phyloP scores from a whole-genome alignment of 2,329 filamentous ascomycete species.

The Tothia fuscella region DNA sequence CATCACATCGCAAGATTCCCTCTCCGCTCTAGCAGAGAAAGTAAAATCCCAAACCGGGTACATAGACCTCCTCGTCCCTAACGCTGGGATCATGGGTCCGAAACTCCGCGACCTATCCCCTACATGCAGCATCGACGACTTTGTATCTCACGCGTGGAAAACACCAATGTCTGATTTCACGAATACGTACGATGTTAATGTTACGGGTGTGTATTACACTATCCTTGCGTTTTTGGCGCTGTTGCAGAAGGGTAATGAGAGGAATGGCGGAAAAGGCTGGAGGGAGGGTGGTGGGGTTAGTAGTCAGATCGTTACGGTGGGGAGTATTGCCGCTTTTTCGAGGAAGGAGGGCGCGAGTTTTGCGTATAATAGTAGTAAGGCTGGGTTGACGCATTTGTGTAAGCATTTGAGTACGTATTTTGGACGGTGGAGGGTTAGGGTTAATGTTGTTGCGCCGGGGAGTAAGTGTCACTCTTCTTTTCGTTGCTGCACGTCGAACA shows the following conservation, averaged over 20 bases:
- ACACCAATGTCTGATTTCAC: slow-evolving; percentile 9
- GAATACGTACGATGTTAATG: slow-evolving; percentile 19
- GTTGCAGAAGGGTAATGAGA: slow-evolving; percentile 30
- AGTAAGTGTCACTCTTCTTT: slow-evolving; percentile 15
- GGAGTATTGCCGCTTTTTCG: slow-evolving; percentile 16
- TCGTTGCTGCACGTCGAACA: not conserved
- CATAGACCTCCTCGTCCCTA: slow-evolving; percentile 41
- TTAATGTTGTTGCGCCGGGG: slow-evolving; percentile 36
- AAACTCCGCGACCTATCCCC: not conserved
- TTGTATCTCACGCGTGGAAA: slow-evolving; percentile 5
- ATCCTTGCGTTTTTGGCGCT: slow-evolving; percentile 29
- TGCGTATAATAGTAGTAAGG: slow-evolving; percentile 34
- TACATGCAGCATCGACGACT: slow-evolving; percentile 6
- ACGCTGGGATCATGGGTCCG: slow-evolving; percentile 28
- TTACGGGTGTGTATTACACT: slow-evolving; percentile 28
- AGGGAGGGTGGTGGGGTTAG: slow-evolving; percentile 1
- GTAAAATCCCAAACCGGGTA: slow-evolving; percentile 32
- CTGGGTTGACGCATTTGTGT: slow-evolving; percentile 31
- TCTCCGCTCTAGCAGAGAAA: slow-evolving; percentile 28
- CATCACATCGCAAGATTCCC: slow-evolving; percentile 29
- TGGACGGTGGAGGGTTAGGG: slow-evolving; percentile 32
- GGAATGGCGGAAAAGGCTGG: slow-evolving; percentile 8
- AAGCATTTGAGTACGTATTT: slow-evolving; percentile 32
- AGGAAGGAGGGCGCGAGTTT: slow-evolving; percentile 25
- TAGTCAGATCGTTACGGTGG: slow-evolving; percentile 8